Base-by-base conservation (phyloP, 1,284 basidiomycete genomes). In the Malassezia equina region DNA sequence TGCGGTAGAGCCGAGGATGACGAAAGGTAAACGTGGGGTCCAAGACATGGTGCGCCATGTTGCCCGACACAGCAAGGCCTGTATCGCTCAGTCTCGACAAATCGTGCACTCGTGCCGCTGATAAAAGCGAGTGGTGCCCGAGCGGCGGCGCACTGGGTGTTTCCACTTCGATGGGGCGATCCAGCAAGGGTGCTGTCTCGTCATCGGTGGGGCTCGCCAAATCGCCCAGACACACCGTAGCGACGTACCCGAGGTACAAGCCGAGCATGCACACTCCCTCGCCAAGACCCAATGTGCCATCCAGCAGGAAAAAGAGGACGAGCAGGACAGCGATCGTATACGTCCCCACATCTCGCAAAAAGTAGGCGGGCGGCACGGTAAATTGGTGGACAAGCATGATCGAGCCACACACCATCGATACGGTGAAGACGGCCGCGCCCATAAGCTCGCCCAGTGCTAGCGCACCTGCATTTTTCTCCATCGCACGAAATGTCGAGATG, bases 381-480 rank as follows among this genome's bases (percentile, higher is more conserved):
- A 98, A 98, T 0, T 90, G 90, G 58, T 85, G 85, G 73, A 96
- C 88, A 73, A 98, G 84, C 69, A 90, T 91, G 83, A 98, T 94
- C 15, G 86, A 86, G 6, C 93, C 93, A 41, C 75, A 90, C 34
- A 98, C 90, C 67, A 91, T 90, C 2, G 88, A 89, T 19, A 90
- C 84, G 73, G 96, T 93, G 77, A 96, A 98, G 1, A 88, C 83
- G 1, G 93, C 91, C 1, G 93, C 93, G 13, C 93, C 93, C 21
- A 98, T 79, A 5, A 98, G 81, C 76, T 98, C 93, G 33, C 93
- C 93, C 46, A 98, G 83, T 0, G 93, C 93, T 49, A 98, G 77
- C 51, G 87, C 83, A 7, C 90, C 90, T 0, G 90, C 88, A 65
- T 85, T 79, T 13, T 84, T 80, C 43, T 83, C 83, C 83, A 98